Evolutionary conservation across 495 filamentous ascomycete genomes (phyloP).

Genomic region (Penicillium riverlandense): DNA sequence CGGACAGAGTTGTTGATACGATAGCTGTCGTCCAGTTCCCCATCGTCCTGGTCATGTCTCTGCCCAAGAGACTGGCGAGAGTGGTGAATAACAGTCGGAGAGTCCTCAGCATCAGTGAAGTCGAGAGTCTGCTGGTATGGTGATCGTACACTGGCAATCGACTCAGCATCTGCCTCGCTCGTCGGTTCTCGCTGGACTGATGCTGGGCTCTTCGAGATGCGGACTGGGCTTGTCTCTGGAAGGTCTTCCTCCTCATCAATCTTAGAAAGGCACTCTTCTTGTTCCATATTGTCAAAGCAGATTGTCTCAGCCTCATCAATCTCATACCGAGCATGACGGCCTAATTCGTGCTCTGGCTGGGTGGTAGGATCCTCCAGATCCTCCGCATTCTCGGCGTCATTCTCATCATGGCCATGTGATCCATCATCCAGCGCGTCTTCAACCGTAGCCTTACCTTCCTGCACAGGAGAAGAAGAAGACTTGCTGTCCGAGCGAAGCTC

Average conservation of each 20-base stretch:
- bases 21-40: not conserved
- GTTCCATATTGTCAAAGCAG: not conserved
- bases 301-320: conserved; percentile 10
- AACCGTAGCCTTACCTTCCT: not conserved
- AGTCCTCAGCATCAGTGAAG: not conserved
- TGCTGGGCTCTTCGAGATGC: too few relatives aligned
- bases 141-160: too few relatives aligned
- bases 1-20: conserved; percentile 6
- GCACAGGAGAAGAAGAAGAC: conserved; percentile 3
- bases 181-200: too few relatives aligned
- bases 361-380: not conserved
- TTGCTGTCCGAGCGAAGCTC: conserved; percentile 10
- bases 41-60: not conserved
- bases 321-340: not conserved
- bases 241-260: too few relatives aligned
- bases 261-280: not conserved
- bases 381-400: conserved; percentile 1
- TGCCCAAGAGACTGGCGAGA: not conserved
- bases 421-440: conserved; percentile 1
- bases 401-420: not conserved
- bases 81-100: too few relatives aligned
- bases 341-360: not conserved
- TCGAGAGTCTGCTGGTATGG: not conserved
- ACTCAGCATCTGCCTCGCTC: too few relatives aligned
- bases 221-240: too few relatives aligned